Evolutionary conservation across 805 yeast species (phyloP).

Genomic region (Lachancea kluyveri): DNA sequence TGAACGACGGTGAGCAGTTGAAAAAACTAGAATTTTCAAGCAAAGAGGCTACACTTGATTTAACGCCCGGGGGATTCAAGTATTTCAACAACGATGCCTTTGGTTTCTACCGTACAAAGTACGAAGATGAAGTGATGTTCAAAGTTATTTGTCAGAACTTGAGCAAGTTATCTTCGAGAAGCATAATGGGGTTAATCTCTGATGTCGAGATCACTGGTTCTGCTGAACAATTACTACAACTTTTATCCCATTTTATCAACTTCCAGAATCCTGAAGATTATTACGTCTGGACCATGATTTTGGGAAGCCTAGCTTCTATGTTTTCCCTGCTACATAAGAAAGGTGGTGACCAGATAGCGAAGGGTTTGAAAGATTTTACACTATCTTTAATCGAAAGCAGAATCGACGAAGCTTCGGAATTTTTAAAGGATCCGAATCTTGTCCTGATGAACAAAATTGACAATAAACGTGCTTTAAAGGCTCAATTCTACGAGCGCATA

Average conservation of each 20-base stretch:
- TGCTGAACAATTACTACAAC: conserved; percentile 29
- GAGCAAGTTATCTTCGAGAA: conserved; percentile 36
- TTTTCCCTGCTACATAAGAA: conserved; percentile 7
- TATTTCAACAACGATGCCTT: conserved; percentile 45
- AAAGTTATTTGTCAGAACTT: conserved; percentile 36
- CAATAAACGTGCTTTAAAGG: conserved; percentile 25
- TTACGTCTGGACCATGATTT: conserved; percentile 39
- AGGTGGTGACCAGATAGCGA: conserved; percentile 19
- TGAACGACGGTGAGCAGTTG: conserved; percentile 3
- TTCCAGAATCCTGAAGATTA: conserved; percentile 9
- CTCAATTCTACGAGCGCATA: conserved; percentile 23
- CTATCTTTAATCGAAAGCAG: conserved; percentile 44
- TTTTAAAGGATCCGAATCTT: conserved; percentile 25
- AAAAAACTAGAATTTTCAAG: conserved; percentile 3
- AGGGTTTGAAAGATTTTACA: conserved; percentile 18
- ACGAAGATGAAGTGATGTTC: conserved; percentile 38
- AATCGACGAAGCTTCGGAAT: conserved; percentile 34
- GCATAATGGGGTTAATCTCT: conserved; percentile 49
- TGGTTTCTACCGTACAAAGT: conserved; percentile 51
- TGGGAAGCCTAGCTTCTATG: conserved; percentile 12
- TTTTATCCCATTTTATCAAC: conserved; percentile 5
- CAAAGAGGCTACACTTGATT: not conserved
- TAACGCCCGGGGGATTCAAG: conserved; percentile 10
- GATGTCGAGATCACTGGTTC: conserved; percentile 48
- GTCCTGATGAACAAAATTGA: conserved; percentile 27